phyloP scores from a whole-genome alignment of 208 protist genomes.

The Naegleria lovaniensis region DNA sequence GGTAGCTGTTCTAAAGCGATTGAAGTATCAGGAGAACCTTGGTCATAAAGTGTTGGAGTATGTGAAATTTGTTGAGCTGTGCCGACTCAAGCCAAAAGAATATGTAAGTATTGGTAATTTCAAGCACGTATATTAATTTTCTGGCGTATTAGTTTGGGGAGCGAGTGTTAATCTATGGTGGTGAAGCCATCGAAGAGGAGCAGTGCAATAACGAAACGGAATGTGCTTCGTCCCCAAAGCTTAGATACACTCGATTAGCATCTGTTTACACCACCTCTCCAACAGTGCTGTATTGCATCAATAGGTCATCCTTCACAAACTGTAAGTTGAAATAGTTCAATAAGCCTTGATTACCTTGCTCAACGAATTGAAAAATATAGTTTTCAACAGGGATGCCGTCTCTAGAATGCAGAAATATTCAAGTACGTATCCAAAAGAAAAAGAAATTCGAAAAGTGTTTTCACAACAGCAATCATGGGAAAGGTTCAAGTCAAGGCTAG shows the following conservation, averaged over 20 bases:
- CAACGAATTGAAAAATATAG: not conserved
- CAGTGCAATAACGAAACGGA: not conserved
- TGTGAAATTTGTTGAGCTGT: slow-evolving; percentile 1
- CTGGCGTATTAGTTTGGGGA: slow-evolving; percentile 20
- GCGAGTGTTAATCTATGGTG: not conserved
- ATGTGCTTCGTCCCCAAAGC: not conserved
- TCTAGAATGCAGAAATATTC: not conserved
- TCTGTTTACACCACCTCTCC: not conserved
- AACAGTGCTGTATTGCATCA: not conserved
- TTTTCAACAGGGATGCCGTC: not conserved
- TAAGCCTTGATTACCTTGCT: not conserved
- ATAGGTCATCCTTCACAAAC: not conserved
- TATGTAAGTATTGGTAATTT: not conserved
- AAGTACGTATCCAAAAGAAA: not conserved
- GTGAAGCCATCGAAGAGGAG: not conserved
- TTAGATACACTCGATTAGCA: not conserved
- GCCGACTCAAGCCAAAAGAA: not conserved
- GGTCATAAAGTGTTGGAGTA: not conserved
- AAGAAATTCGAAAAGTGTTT: slow-evolving; percentile 18
- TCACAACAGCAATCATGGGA: not conserved
- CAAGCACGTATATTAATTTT: too few species aligned
- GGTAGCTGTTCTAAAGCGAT: not conserved
- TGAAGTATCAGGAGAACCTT: not conserved
- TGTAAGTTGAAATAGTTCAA: not conserved
- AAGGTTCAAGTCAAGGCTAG: not conserved